phyloP scores from a whole-genome alignment of 1,284 basidiomycete genomes.

The Omphalotus olearius region DNA sequence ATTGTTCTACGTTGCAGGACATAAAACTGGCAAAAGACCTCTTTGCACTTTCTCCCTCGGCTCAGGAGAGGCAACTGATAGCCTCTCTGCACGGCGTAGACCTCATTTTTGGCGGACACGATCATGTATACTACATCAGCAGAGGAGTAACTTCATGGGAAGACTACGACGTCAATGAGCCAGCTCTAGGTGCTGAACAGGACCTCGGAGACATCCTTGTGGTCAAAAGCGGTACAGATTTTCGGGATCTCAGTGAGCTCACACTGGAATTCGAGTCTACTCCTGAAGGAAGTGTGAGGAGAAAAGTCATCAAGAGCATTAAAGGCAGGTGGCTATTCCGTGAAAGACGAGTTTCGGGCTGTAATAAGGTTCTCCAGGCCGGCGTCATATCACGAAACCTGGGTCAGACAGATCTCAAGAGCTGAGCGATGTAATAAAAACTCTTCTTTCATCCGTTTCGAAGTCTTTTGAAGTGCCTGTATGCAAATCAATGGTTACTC shows the following conservation, averaged over 20 bases:
- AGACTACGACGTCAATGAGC: slow-evolving; percentile 53
- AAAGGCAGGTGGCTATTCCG: slow-evolving; percentile 38
- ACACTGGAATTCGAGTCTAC: slow-evolving; percentile 60
- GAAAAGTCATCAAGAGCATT: slow-evolving; percentile 61
- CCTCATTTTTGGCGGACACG: slow-evolving; percentile 85
- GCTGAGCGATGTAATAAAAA: slow-evolving; percentile 60
- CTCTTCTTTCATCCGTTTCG: slow-evolving; percentile 68
- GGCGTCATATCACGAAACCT: slow-evolving; percentile 59
- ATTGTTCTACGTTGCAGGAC: slow-evolving; percentile 54
- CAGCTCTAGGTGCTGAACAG: slow-evolving; percentile 66
- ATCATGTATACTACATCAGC: slow-evolving; percentile 84
- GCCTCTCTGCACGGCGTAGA: slow-evolving; percentile 74
- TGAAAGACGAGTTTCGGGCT: background rate
- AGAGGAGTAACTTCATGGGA: slow-evolving; percentile 75
- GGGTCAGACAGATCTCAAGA: slow-evolving; percentile 53
- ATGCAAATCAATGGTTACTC: slow-evolving; percentile 62
- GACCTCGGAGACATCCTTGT: slow-evolving; percentile 73
- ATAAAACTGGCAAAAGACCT: slow-evolving; percentile 55
- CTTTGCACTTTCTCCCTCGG: slow-evolving; percentile 53
- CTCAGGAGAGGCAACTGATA: slow-evolving; percentile 41
- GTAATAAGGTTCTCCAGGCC: slow-evolving; percentile 39
- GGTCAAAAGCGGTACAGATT: slow-evolving; percentile 89
- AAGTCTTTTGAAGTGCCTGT: slow-evolving; percentile 70
- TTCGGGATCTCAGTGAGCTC: slow-evolving; percentile 81
- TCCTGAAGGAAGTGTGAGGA: slow-evolving; percentile 60